Evolutionary conservation across 768 basidiomycete species (phyloP).

Genomic region (Trametes coccinea): DNA sequence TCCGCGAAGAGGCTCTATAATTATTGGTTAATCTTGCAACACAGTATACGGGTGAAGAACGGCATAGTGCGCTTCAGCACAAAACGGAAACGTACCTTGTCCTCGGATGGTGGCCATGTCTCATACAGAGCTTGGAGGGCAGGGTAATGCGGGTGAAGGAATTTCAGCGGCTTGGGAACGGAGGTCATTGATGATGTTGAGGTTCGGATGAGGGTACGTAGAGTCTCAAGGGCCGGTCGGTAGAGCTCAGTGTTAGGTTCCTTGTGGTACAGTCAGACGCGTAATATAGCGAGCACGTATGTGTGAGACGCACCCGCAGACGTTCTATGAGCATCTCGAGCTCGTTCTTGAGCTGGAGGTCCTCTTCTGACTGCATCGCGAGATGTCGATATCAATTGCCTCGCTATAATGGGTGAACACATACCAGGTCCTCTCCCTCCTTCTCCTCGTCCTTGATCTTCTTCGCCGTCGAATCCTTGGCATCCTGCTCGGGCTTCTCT

Average conservation of each 20-base stretch:
- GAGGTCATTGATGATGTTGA: conserved; percentile 99
- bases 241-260: conserved; percentile 87
- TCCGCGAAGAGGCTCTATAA: conserved; percentile 88
- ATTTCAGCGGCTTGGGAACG: conserved; percentile 98
- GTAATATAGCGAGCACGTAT: neutral
- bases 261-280: conserved; percentile 43
- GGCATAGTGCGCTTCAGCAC: too few species aligned
- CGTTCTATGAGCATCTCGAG: conserved; percentile 97
- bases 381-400: neutral
- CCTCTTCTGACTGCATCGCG: conserved; percentile 81
- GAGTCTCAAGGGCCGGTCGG: conserved; percentile 87
- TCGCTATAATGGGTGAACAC: conserved; percentile 32
- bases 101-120: conserved; percentile 73
- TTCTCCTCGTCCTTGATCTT: conserved; percentile 40
- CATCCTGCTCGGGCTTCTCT: conserved; percentile 49
- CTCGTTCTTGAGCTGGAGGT: conserved; percentile 88
- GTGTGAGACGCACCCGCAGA: conserved; percentile 63
- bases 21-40: too few species aligned
- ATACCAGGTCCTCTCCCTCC: conserved; percentile 74
- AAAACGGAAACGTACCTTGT: conserved; percentile 53
- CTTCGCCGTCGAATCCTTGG: conserved; percentile 42
- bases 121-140: conserved; percentile 83
- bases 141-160: conserved; percentile 92
- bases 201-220: conserved; percentile 91
- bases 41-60: too few species aligned